A percentile compares a stretch with the other conserved stretches of the same genome.
These are phyloP conservation scores for Sanghuangporus baumii DNA, from an alignment of 1,284 basidiomycete genomes.

Conservation along the genomic window DNA sequence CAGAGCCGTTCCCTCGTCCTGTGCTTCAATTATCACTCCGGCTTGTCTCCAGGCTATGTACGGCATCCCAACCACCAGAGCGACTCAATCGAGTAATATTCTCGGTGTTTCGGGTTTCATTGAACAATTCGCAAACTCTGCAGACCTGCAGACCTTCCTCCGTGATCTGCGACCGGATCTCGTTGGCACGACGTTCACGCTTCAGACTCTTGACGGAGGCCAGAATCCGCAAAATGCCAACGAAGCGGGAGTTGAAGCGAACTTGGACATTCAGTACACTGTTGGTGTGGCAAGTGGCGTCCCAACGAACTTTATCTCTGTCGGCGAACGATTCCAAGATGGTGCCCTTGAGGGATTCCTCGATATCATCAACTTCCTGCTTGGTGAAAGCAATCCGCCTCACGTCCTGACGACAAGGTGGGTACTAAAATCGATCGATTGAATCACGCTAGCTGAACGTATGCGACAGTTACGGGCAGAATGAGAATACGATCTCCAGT, in stretches of 20 bases:
- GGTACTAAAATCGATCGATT: conserved; percentile 7
- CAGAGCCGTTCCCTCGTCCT: conserved; percentile 15
- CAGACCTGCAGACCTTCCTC: conserved; percentile 19
- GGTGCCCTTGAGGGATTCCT: conserved; percentile 26
- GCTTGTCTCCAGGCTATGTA: conserved; percentile 20
- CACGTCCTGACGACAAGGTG: conserved; percentile 28
- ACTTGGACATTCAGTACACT: conserved; percentile 35
- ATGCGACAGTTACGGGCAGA: conserved; percentile 20
- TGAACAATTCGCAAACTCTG: conserved; percentile 20
- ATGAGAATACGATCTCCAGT: conserved; percentile 25
- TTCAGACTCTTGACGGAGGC: conserved; percentile 22
- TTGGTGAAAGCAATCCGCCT: conserved; percentile 24
- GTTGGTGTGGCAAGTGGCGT: conserved; percentile 25
- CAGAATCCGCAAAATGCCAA: conserved; percentile 19
- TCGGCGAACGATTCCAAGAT: conserved; percentile 18
- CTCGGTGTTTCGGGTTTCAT: conserved; percentile 23
- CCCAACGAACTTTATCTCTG: conserved; percentile 23
- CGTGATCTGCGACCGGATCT: conserved; percentile 19
- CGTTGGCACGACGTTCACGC: conserved; percentile 13
- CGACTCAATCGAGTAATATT: conserved; percentile 16
- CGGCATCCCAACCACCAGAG: conserved; percentile 20
- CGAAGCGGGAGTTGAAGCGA: conserved; percentile 28
- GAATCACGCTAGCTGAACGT: background rate
- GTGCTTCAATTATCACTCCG: conserved; percentile 15
- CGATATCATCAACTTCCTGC: conserved; percentile 30